Conservation (phyloP, 257 asterid genomes). For the Ophiorrhiza pumila region DNA sequence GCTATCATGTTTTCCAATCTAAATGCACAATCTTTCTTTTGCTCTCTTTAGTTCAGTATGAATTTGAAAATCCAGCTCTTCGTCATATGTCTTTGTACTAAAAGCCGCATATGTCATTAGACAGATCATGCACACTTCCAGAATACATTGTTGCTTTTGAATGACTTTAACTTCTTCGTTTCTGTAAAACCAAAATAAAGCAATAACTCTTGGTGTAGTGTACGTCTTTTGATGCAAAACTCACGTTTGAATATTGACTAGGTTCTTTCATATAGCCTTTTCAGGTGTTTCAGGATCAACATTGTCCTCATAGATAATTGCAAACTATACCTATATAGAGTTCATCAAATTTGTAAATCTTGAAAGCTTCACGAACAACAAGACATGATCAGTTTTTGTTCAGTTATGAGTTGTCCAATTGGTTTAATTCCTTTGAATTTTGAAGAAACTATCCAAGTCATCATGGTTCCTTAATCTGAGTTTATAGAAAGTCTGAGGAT, state of each 20-base stretch:
- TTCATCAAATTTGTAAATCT: background rate
- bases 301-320: background rate
- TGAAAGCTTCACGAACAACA: background rate
- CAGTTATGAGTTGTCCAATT: background rate
- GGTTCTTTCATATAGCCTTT: conserved; percentile 10
- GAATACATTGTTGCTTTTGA: conserved; percentile 18
- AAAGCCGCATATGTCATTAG: conserved; percentile 3
- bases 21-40: background rate
- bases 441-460: background rate
- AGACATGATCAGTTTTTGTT: background rate
- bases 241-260: conserved; percentile 22
- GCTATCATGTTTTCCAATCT: background rate
- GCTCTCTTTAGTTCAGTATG: conserved; percentile 3
- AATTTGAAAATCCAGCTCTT: background rate
- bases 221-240: conserved; percentile 24
- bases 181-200: conserved; percentile 10
- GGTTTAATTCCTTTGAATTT: no score
- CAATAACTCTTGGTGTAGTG: conserved; percentile 9
- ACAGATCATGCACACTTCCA: background rate
- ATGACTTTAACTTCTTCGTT: conserved; percentile 18
- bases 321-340: background rate
- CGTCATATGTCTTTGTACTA: background rate
- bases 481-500: background rate
- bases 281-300: conserved; percentile 4
- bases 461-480: background rate